Percentiles rank a stretch among this genome's conserved stretches.
Evolutionary conservation across 345 rosid species (phyloP).

Genomic region (Kandelia obovata): DNA sequence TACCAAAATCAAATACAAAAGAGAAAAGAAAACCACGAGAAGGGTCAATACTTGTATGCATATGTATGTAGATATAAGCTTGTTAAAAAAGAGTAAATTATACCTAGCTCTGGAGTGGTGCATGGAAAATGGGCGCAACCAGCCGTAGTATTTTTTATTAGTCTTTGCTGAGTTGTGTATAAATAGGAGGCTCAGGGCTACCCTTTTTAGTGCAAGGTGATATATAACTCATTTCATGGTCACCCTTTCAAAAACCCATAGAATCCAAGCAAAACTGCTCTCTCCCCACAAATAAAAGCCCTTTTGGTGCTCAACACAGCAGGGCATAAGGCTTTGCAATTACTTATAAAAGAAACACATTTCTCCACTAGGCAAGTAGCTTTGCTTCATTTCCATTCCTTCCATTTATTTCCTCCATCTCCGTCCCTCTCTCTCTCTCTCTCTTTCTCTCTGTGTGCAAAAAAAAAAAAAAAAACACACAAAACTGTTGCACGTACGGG

Average conservation of each 20-base stretch:
- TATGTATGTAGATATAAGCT: no score
- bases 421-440: not conserved
- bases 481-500: not conserved
- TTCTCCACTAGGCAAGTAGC: not conserved
- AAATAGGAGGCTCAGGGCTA: conserved; percentile 12
- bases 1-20: no score
- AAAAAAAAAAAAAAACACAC: no score
- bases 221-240: not conserved
- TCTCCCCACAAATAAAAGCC: not conserved
- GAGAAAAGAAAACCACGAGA: no score
- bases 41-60: no score
- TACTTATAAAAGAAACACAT: not conserved
- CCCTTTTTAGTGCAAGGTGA: not conserved
- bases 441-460: not conserved
- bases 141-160: no score
- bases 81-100: no score
- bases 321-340: not conserved
- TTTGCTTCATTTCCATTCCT: not conserved
- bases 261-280: no score
- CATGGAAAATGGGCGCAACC: not conserved
- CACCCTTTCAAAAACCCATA: not conserved
- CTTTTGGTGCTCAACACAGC: not conserved
- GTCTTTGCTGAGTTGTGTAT: not conserved
- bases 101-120: no score
- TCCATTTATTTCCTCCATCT: not conserved